A percentile compares a stretch with the other conserved stretches of the same genome.
These are phyloP conservation scores for Penicillium frequentans DNA, from an alignment of 2,329 filamentous ascomycete genomes.

Conservation along the genomic window DNA sequence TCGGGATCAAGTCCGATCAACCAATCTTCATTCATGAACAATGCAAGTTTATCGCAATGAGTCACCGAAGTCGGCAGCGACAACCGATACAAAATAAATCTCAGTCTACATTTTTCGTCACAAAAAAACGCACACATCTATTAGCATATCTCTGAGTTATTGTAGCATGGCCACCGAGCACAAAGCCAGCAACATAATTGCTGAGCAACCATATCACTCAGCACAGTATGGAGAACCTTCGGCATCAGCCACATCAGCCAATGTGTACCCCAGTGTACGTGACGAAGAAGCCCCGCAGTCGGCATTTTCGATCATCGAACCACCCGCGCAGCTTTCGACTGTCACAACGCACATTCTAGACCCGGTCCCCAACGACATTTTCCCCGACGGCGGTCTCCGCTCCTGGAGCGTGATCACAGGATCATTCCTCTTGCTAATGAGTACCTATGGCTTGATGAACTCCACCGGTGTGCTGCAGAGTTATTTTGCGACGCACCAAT, in stretches of 20 bases:
- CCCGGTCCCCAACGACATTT: conserved; percentile 15
- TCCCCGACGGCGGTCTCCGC: conserved; percentile 35
- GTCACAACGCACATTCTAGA: conserved; percentile 18
- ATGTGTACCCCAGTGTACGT: conserved; percentile 1
- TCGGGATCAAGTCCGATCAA: neutral
- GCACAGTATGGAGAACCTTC: neutral
- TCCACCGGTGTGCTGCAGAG: conserved; percentile 51
- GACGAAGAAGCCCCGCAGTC: conserved; percentile 17
- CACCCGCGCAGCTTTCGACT: conserved; percentile 16
- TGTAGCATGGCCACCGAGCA: conserved; percentile 5
- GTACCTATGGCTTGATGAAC: conserved; percentile 51
- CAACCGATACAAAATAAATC: neutral
- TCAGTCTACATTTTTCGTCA: neutral
- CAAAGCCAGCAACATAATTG: neutral
- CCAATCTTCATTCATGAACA: neutral
- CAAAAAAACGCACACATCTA: neutral
- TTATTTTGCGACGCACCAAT: conserved; percentile 48
- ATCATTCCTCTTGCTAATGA: conserved; percentile 40
- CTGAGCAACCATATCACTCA: neutral
- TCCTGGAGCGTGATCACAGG: conserved; percentile 40
- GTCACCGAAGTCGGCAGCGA: conserved; percentile 1
- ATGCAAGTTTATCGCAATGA: neutral
- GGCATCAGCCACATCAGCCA: too few relatives aligned
- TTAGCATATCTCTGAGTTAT: neutral
- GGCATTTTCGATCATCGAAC: conserved; percentile 20